Evolutionary conservation across 2,329 filamentous ascomycete species (phyloP).

Genomic region (Colletotrichum orbiculare): DNA sequence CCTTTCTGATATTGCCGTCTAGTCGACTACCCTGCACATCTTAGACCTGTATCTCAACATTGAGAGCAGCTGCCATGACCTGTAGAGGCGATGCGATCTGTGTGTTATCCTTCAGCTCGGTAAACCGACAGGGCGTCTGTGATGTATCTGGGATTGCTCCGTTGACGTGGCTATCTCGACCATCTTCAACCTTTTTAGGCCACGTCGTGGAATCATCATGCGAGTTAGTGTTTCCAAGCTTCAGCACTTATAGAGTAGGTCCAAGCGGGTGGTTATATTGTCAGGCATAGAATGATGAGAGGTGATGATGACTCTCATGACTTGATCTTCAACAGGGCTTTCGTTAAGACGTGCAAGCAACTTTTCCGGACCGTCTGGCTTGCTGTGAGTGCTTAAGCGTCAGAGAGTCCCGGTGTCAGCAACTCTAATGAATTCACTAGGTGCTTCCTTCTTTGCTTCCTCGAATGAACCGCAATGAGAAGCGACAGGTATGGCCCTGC

Average conservation of each 20-base stretch:
- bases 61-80: slow-evolving; percentile 40
- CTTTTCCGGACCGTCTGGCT: slow-evolving; percentile 42
- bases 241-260: no score
- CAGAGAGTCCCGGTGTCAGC: background rate
- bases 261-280: no score
- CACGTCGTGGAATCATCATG: no score
- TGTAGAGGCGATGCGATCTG: slow-evolving; percentile 36
- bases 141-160: background rate
- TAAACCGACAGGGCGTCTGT: slow-evolving; percentile 1
- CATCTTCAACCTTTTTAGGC: no score
- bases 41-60: background rate
- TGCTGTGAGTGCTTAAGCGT: background rate
- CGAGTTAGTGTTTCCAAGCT: no score
- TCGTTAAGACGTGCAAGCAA: slow-evolving; percentile 42
- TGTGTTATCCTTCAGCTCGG: background rate
- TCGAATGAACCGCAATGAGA: background rate
- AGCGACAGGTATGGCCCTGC: slow-evolving; percentile 2
- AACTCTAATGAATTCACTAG: no score
- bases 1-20: no score
- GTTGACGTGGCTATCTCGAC: no score
- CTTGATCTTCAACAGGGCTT: slow-evolving; percentile 40
- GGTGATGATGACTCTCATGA: slow-evolving; percentile 1
- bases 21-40: no score
- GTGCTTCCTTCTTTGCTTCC: slow-evolving; percentile 39
- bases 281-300: background rate